Evolutionary conservation across 2,329 filamentous ascomycete genomes (phyloP), one percentile per base, ranked within the genome.

Genomic region (Claviceps monticola): DNA sequence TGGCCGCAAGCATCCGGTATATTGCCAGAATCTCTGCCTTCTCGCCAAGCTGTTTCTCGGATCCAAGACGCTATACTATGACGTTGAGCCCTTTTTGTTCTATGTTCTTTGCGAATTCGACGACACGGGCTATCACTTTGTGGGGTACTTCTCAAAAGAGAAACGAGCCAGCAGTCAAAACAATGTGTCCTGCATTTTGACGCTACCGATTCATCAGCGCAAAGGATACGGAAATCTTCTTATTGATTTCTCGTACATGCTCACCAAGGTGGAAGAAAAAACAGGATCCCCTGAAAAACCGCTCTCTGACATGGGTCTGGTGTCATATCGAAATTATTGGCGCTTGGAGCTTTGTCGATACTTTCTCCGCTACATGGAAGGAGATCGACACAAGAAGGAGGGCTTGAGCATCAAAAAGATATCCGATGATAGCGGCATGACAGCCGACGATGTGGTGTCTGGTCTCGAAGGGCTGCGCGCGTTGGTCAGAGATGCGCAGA

Each of bases 131-230:
- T 96, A 93, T 63, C 93, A 96, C 64, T 93, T 98, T 59, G 91
- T 97, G 26, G 93, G 93, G n/a, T 98, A 98, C 64, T 98, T 98
- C 62, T 97, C 93, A 49, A 98, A 98, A 66, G 93, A 98, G 70
- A 98, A 98, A 70, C 79, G 94, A 44, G 85, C 88, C 2, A 91
- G 88, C 66, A 95, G 89, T 55, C 84, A 90, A 60, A 97, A 98
- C 67, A 98, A 98, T 58, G 93, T 98, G 47, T 96, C 89, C 8
- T 98, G 93, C 67, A 98, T 98, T 59, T 72, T 98, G 47, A 95
- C 95, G 4, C 73, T 98, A 41, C 93, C 93, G 0, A 96, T 97
- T 51, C 93, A 97, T 64, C 91, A 96, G 70, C 84, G 94, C 51
- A 95, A 96, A 66, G 93, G 93, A 53, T 98, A 97, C 60, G 93